A percentile compares a stretch with the other conserved stretches of the same genome.
Evolutionary conservation across 1,284 basidiomycete species (phyloP).

Genomic region (Pseudozyma sp.): DNA sequence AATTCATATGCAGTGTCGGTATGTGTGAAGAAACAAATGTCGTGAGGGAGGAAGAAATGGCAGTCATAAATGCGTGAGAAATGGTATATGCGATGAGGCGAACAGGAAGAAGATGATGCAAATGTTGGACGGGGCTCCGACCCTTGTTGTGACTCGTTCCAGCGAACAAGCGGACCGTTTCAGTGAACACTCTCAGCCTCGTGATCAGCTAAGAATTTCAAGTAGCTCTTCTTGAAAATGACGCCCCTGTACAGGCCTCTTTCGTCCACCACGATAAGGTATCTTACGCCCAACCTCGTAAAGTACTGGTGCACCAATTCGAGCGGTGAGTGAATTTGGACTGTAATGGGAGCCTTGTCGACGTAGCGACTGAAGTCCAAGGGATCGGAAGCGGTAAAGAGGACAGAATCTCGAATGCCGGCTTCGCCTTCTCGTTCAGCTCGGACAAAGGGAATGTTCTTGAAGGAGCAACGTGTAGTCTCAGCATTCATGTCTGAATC

Average conservation of each 20-base stretch:
- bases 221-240: conserved; percentile 84
- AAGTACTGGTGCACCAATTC: conserved; percentile 83
- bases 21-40: no score
- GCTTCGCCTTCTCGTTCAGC: conserved; percentile 33
- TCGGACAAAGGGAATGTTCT: conserved; percentile 44
- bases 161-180: no score
- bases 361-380: conserved; percentile 90
- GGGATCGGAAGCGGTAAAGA: conserved; percentile 32
- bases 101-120: no score
- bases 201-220: conserved; percentile 47
- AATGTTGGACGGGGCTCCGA: no score
- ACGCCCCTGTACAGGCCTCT: conserved; percentile 88
- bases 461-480: conserved; percentile 41
- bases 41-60: neutral
- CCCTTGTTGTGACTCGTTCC: no score
- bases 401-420: conserved; percentile 42
- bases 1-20: no score
- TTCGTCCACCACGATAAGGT: conserved; percentile 79
- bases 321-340: conserved; percentile 83
- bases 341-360: conserved; percentile 87
- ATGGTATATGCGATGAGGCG: conserved; percentile 1
- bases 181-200: conserved; percentile 20
- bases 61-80: neutral
- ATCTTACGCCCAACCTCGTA: conserved; percentile 56
- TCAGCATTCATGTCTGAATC: conserved; percentile 18